A percentile compares a stretch with the other conserved stretches of the same genome.
These are phyloP conservation scores for Avena atlantica DNA, from an alignment of 176 grass and related monocot species.

Conservation along the genomic window DNA sequence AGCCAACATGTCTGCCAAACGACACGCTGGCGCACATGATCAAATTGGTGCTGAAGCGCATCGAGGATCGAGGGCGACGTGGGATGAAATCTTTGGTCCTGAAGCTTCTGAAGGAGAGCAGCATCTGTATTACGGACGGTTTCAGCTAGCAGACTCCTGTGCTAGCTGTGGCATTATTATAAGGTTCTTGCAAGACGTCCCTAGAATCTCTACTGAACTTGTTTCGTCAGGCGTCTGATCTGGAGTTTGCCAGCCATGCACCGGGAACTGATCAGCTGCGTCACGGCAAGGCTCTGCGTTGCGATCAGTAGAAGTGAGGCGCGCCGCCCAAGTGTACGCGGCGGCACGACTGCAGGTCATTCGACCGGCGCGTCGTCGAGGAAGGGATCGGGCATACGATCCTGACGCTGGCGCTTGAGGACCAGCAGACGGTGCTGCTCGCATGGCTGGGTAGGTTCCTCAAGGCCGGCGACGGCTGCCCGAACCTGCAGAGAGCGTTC, in stretches of 20 bases:
- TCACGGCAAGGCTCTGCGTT: no score
- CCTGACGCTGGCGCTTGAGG: no score
- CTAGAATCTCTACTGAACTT: slow-evolving; percentile 63
- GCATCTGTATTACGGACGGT: slow-evolving; percentile 35
- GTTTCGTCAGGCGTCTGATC: slow-evolving; percentile 54
- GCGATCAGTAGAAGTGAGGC: no score
- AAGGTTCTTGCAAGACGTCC: slow-evolving; percentile 57
- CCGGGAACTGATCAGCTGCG: slow-evolving; percentile 46
- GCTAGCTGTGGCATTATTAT: slow-evolving; percentile 47
- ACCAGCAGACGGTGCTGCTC: no score
- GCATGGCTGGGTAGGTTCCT: no score
- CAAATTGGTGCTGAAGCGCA: slow-evolving; percentile 78
- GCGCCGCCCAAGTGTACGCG: no score
- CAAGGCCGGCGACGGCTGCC: no score
- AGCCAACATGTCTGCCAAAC: slow-evolving; percentile 53
- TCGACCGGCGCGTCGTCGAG: no score
- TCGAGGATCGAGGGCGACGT: slow-evolving; percentile 65
- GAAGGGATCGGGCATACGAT: no score
- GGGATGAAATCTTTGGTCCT: slow-evolving; percentile 84
- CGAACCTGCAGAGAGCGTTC: no score
- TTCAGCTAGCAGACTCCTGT: slow-evolving; percentile 54
- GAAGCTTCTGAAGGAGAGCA: slow-evolving; percentile 88
- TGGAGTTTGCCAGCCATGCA: slow-evolving; percentile 65
- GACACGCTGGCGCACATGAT: slow-evolving; percentile 68
- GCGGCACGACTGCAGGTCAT: no score